Conservation (phyloP, 2,329 filamentous ascomycete species). For the Polytolypa hystricis region DNA sequence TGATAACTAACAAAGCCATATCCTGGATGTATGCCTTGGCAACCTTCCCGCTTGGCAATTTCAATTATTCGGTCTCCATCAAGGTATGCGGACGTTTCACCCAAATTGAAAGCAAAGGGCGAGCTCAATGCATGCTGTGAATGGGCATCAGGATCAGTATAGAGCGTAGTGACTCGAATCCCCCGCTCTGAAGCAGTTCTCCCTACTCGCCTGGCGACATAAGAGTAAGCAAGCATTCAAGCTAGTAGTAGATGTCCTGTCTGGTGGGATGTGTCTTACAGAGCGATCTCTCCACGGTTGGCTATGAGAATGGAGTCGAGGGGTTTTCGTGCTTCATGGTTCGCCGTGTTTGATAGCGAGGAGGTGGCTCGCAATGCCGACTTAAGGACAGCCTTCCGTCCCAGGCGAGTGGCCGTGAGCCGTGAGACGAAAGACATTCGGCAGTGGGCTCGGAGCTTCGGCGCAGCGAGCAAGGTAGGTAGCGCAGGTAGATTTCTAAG, state of each 20-base stretch:
- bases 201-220: constrained; percentile 55
- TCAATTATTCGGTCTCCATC: constrained; percentile 87
- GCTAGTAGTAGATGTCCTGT: background rate
- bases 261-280: constrained; percentile 43
- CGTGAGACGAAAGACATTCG: constrained; percentile 11
- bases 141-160: constrained; percentile 79
- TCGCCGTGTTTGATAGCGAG: constrained; percentile 6
- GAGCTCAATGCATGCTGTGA: constrained; percentile 83
- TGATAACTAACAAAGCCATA: constrained; percentile 61
- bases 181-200: constrained; percentile 78
- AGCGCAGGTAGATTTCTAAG: too few relatives aligned
- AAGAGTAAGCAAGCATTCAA: constrained; percentile 5
- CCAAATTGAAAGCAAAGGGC: constrained; percentile 72
- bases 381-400: constrained; percentile 10
- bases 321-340: constrained; percentile 24
- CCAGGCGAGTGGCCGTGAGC: constrained; percentile 10
- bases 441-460: background rate
- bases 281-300: constrained; percentile 91
- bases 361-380: constrained; percentile 8
- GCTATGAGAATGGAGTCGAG: constrained; percentile 79
- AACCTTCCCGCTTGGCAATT: constrained; percentile 74
- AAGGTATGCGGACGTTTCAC: constrained; percentile 69
- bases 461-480: too few relatives aligned
- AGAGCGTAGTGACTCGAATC: constrained; percentile 86
- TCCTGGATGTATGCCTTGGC: constrained; percentile 85